Evolutionary conservation across 768 basidiomycete species (phyloP), one percentile per base, ranked within the genome.

Genomic region (Pleurotus pulmonarius): DNA sequence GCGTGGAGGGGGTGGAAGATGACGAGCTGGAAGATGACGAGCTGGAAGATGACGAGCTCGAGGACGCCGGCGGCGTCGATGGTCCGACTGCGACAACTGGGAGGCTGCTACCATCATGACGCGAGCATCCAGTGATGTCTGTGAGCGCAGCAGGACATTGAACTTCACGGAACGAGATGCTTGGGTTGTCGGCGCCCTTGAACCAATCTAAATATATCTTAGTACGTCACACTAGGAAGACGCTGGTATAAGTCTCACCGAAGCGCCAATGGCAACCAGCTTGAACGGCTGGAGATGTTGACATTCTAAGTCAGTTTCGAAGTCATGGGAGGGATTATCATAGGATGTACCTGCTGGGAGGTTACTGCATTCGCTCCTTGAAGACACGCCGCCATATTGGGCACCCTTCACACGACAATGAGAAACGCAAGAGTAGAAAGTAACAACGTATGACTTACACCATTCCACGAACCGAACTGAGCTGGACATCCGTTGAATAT

Each of bases 391-490:
- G 13, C 51, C 51, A 24, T 53, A 53, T 25, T 53, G 51, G 15
- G 51, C 51, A 20, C 51, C 51, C 51, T 53, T n/a, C 11, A 53
- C 7, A 20, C 22, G 8, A 25, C n/a, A 29, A 22, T 44, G 34
- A 41, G n/a, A 53, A 18, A 12, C 22, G 38, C 7, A 12, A 34
- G n/a, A 4, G 22, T 5, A 41, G 15, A 18, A 13, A 6, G 6
- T 18, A 38, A 12, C 13, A 40, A 9, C 38, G 16, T 18, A 18
- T 12, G 18, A 53, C 51, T 18, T 41, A 53, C 51, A 6, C 51
- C 51, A n/a, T 53, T 53, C 51, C 51, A 53, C 16, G 51, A 53
- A 9, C 51, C 51, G 24, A 53, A 53, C 40, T 53, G 51, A 41
- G 51, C 51, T 4, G 51, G 51, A 37, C 51, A 53, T 22, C 51